Conservation (phyloP, 2,329 filamentous ascomycete species). For the Trichoderma aggressivum region DNA sequence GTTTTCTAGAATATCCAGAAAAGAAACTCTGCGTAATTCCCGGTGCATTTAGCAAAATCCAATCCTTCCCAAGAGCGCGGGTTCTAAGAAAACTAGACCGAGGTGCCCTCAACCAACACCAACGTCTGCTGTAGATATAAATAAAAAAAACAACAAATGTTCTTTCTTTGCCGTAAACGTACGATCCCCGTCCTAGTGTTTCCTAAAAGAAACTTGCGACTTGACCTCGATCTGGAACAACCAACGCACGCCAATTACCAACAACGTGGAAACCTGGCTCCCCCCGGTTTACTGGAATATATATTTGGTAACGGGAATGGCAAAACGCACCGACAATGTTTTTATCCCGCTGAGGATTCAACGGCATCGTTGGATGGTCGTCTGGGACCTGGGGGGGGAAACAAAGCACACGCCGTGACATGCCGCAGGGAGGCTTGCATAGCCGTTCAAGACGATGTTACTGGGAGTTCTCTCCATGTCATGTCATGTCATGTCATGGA, state of each 20-base stretch:
- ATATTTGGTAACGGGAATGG: neutral
- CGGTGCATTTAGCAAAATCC: neutral
- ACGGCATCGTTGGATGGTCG: neutral
- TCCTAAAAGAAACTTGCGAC: neutral
- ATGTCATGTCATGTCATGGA: too few species aligned
- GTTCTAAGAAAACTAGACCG: too few species aligned
- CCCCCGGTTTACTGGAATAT: neutral
- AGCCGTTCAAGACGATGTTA: neutral
- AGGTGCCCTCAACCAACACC: too few species aligned
- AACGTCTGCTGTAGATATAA: neutral
- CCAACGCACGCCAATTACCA: neutral
- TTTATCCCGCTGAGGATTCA: neutral
- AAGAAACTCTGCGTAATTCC: neutral
- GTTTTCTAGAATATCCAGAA: neutral
- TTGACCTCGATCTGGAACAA: neutral
- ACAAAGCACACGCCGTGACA: neutral
- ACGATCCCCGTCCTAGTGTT: neutral
- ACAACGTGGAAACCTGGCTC: neutral
- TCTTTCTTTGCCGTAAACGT: neutral
- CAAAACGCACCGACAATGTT: neutral
- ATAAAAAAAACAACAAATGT: neutral
- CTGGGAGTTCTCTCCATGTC: neutral
- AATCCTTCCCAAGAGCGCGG: neutral
- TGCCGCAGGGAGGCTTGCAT: neutral
- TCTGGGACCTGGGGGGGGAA: neutral